Evolutionary conservation across 306 rosid genomes (phyloP).

Genomic region (Amphicarpaea edgeworthii): DNA sequence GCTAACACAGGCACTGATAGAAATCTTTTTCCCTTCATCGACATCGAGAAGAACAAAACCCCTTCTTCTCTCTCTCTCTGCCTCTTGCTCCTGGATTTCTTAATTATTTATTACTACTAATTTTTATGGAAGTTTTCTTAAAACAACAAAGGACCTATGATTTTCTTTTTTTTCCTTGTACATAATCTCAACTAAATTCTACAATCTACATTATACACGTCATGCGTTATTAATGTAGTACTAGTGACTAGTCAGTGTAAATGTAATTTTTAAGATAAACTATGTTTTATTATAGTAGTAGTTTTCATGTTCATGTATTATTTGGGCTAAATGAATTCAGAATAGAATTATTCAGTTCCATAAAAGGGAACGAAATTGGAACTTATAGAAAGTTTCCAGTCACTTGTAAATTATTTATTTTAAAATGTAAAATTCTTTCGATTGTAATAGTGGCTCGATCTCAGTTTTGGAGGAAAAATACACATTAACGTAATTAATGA

Average conservation of each 20-base stretch:
- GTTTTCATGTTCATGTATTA: neutral
- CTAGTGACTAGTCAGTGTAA: neutral
- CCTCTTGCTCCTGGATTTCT: slow-evolving; percentile 1
- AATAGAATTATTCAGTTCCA: too few relatives aligned
- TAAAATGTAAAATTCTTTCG: too few relatives aligned
- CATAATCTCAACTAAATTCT: neutral
- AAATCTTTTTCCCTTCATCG: slow-evolving; percentile 57
- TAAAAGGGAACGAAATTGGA: too few relatives aligned
- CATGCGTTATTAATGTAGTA: too few relatives aligned
- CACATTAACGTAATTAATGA: too few relatives aligned
- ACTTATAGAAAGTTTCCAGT: too few relatives aligned
- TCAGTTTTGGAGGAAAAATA: too few relatives aligned
- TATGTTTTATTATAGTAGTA: neutral
- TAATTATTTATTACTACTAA: too few relatives aligned
- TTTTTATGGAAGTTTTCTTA: neutral
- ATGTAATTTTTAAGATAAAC: neutral
- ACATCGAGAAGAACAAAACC: neutral
- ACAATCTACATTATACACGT: neutral
- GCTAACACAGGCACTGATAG: slow-evolving; percentile 62
- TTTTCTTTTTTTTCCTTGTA: neutral
- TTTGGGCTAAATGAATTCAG: too few relatives aligned
- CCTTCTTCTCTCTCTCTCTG: neutral
- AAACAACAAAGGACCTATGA: too few relatives aligned
- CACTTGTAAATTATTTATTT: too few relatives aligned
- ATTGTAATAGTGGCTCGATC: too few relatives aligned